phyloP scores from a whole-genome alignment of 164 flowering plant genomes.

The Liriodendron chinense region DNA sequence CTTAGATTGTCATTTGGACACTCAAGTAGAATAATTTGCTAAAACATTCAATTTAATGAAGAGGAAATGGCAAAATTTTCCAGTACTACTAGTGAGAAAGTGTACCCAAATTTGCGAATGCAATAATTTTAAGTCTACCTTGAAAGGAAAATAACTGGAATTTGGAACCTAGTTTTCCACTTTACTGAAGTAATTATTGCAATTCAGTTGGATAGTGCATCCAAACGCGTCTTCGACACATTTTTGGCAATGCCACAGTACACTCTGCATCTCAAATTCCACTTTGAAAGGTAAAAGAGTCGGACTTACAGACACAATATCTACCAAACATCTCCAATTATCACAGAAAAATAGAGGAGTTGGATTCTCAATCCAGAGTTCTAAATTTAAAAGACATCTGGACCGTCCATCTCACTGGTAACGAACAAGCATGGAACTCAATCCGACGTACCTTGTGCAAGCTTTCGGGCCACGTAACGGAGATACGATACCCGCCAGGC shows the following conservation, averaged over 20 bases:
- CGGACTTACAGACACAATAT: not conserved
- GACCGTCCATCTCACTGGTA: not conserved
- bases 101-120: not conserved
- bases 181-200: too few relatives aligned
- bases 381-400: not conserved
- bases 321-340: not conserved
- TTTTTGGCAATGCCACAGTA: too few relatives aligned
- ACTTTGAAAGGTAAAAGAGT: not conserved
- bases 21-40: not conserved
- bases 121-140: not conserved
- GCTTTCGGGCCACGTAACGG: conserved; percentile 90
- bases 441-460: conserved; percentile 63
- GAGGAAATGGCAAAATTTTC: not conserved
- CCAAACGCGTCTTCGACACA: too few relatives aligned
- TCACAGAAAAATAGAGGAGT: not conserved
- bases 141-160: not conserved
- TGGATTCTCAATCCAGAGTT: not conserved
- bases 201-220: too few relatives aligned
- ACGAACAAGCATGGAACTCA: not conserved
- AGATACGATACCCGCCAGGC: conserved; percentile 67
- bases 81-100: not conserved
- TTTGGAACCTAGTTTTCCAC: not conserved
- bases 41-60: not conserved
- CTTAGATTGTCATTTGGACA: not conserved
- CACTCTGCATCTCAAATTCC: not conserved